Base-by-base conservation (phyloP, 108 stramenopile species). In the Asterionellopsis glacialis region DNA sequence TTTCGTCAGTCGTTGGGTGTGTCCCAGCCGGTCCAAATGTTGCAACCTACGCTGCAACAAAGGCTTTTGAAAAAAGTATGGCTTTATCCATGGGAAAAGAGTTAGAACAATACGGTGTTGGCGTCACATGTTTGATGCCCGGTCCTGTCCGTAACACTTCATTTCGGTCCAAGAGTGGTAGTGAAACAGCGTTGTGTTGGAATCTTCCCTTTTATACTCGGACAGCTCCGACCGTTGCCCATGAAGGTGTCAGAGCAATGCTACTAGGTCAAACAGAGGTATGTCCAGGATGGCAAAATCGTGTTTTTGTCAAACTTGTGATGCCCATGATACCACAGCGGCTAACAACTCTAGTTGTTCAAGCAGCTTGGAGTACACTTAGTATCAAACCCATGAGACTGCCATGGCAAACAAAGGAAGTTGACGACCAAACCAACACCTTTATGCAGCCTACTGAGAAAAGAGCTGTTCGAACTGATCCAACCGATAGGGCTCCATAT, bases 71-170 rank as follows among this genome's bases (percentile, higher is more conserved):
- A 61, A 88, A 86, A 51, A 75, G 71, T 44, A 61, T 93, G 48
- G 63, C 83, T 0, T 64, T 79, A 7, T 81, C 84, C 14, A 63
- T 93, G 61, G 84, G 80, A 11, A 88, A 83, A 59, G 91, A 93
- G 63, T 51, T 93, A 73, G 91, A 93, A 63, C 64, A 59, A 38
- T 78, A 69, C 59, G 91, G 91, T 19, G 80, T 88, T 0, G 91
- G 87, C 12, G 87, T 93, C n/a, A 93, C 91, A n/a, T 90, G 88
- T 66, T 42, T 93, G 28, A 68, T 90, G 43, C 91, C 91, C 2
- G 91, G 91, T 45, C 78, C 91, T n/a, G 88, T 93, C 3, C 59
- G 45, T 39, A 81, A 81, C 38, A 93, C 88, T 19, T 63, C 75
- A 1, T 93, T 93, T 64, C 73, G 79, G 18, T 43, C 60, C 13